Percentiles rank a stretch among this genome's conserved stretches.
Conservation (phyloP, 2,329 filamentous ascomycete species). For the Colletotrichum camelliae region DNA sequence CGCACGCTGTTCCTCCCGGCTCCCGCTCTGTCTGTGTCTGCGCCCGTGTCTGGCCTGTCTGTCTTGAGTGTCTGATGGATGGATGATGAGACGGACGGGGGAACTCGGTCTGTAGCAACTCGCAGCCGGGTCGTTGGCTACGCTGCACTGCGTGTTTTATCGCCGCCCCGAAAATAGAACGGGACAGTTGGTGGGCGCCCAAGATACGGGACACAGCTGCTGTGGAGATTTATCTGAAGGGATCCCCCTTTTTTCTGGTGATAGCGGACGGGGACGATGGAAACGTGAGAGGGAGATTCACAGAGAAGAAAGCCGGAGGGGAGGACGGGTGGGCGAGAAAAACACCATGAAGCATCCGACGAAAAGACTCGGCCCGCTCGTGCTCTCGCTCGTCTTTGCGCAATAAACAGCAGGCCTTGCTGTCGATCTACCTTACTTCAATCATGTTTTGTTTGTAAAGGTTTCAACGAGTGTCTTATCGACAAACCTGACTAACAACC, state of each 20-base stretch:
- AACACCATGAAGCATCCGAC: background rate
- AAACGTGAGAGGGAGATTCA: background rate
- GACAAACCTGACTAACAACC: background rate
- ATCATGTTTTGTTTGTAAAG: conserved; percentile 10
- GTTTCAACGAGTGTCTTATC: conserved; percentile 15
- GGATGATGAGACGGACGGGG: conserved; percentile 15
- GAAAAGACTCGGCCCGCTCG: background rate
- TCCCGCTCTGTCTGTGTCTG: background rate
- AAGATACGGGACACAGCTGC: background rate
- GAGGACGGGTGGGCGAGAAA: conserved; percentile 2
- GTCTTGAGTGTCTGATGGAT: conserved; percentile 11
- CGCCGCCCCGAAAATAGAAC: conserved; percentile 21
- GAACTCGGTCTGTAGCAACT: conserved; percentile 4
- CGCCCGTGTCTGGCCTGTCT: background rate
- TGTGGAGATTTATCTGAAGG: conserved; percentile 13
- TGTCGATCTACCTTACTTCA: conserved; percentile 3
- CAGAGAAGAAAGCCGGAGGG: conserved; percentile 18
- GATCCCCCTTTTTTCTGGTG: conserved; percentile 12
- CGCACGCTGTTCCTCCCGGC: conserved; percentile 7
- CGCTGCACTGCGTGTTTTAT: conserved; percentile 19
- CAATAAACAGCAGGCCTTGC: background rate
- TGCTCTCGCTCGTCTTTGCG: background rate
- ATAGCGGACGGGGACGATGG: background rate
- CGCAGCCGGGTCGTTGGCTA: background rate
- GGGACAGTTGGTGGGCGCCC: background rate